Conservation (phyloP, 495 filamentous ascomycete species). For the Choiromyces venosus region DNA sequence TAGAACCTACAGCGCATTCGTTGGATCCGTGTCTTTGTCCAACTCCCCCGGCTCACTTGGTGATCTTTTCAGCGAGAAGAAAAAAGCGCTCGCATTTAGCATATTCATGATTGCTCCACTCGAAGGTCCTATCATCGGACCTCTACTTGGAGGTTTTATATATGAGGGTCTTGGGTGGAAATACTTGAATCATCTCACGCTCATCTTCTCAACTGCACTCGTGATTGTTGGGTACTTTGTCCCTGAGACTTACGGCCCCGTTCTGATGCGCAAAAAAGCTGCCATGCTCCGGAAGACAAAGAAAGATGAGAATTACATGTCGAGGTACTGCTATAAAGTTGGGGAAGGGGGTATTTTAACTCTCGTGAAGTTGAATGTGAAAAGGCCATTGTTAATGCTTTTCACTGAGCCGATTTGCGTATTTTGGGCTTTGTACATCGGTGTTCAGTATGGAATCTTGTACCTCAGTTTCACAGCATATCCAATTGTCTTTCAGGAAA, state of each 20-base stretch:
- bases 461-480: constrained; percentile 81
- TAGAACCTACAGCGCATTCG: constrained; percentile 53
- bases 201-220: constrained; percentile 48
- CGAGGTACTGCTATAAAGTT: constrained; percentile 36
- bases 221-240: constrained; percentile 52
- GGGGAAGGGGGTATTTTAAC: constrained; percentile 45
- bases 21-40: constrained; percentile 70
- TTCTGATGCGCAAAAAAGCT: constrained; percentile 64
- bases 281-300: constrained; percentile 65
- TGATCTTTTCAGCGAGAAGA: constrained; percentile 66
- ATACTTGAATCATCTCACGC: constrained; percentile 79
- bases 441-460: constrained; percentile 60
- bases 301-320: constrained; percentile 55
- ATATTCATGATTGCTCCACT: constrained; percentile 74
- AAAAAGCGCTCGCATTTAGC: constrained; percentile 65
- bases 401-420: constrained; percentile 70
- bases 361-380: constrained; percentile 64
- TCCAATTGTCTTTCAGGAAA: constrained; percentile 67
- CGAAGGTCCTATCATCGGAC: constrained; percentile 61
- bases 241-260: constrained; percentile 73
- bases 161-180: constrained; percentile 75
- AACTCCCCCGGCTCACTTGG: constrained; percentile 78
- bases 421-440: constrained; percentile 71
- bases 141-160: constrained; percentile 65
- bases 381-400: constrained; percentile 69